These are phyloP conservation scores for Talaromyces thailandensis DNA, from an alignment of 495 filamentous ascomycete species.

Conservation along the genomic window DNA sequence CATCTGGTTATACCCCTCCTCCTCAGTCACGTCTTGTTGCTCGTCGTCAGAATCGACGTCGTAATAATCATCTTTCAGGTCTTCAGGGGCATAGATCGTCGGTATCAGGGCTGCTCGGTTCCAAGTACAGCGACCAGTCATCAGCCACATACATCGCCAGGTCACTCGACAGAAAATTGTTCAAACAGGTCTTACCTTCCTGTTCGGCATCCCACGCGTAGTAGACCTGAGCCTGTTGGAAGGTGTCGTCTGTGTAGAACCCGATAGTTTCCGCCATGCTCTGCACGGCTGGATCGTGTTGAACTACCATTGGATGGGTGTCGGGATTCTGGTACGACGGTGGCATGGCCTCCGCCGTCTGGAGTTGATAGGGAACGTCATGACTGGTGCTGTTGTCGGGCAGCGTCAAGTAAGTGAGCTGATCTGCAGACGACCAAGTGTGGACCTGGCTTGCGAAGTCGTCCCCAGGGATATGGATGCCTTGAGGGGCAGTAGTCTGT, in stretches of 20 bases:
- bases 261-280: background rate
- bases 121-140: constrained; percentile 4
- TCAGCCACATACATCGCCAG: constrained; percentile 4
- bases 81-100: constrained; percentile 20
- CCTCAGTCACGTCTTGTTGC: constrained; percentile 41
- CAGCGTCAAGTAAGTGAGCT: background rate
- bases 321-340: background rate
- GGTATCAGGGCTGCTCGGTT: constrained; percentile 6
- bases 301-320: background rate
- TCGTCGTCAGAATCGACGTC: constrained; percentile 67
- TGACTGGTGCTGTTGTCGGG: background rate
- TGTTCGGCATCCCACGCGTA: constrained; percentile 6
- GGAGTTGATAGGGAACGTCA: background rate
- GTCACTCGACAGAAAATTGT: background rate
- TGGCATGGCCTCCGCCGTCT: background rate
- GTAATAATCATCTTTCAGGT: constrained; percentile 48
- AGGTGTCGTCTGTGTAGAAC: background rate
- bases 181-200: constrained; percentile 7
- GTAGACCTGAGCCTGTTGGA: constrained; percentile 3
- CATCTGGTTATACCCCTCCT: constrained; percentile 43
- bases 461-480: background rate
- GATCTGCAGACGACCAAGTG: background rate
- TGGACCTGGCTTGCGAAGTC: background rate
- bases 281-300: background rate
- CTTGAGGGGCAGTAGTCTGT: background rate